phyloP scores from a whole-genome alignment of 148 eudicot species.

The Nepenthes mirabilis region DNA sequence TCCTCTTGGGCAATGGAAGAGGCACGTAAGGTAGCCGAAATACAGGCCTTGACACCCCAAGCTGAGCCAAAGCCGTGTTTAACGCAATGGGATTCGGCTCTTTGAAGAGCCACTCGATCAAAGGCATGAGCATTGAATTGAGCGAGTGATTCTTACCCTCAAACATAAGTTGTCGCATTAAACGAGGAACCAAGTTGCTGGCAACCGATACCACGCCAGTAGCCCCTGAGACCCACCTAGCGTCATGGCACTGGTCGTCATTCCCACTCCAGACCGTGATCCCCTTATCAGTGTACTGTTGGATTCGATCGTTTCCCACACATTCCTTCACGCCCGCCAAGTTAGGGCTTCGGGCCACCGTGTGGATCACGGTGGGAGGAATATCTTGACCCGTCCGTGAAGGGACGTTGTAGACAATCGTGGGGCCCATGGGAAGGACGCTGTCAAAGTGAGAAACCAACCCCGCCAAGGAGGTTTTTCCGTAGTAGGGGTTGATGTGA shows the following conservation, averaged over 20 bases:
- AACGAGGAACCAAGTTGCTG: conserved; percentile 67
- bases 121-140: conserved; percentile 45
- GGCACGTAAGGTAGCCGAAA: conserved; percentile 75
- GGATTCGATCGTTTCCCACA: conserved; percentile 57
- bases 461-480: conserved; percentile 75
- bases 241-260: conserved; percentile 77
- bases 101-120: conserved; percentile 65
- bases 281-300: conserved; percentile 40
- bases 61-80: conserved; percentile 80
- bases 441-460: conserved; percentile 61
- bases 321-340: conserved; percentile 82
- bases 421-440: conserved; percentile 76
- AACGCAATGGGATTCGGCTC: conserved; percentile 83
- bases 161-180: conserved; percentile 63
- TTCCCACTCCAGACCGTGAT: conserved; percentile 82
- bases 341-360: conserved; percentile 32
- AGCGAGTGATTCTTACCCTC: conserved; percentile 49
- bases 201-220: conserved; percentile 69
- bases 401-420: conserved; percentile 78
- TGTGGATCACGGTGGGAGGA: conserved; percentile 45
- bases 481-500: conserved; percentile 87
- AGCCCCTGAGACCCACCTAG: conserved; percentile 71
- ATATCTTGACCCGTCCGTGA: conserved; percentile 80
- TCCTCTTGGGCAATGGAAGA: conserved; percentile 55
- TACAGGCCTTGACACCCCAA: conserved; percentile 71